A percentile compares a stretch with the other conserved stretches of the same genome.
phyloP scores from a whole-genome alignment of 1,284 basidiomycete genomes.

The Tranzscheliella williamsii region DNA sequence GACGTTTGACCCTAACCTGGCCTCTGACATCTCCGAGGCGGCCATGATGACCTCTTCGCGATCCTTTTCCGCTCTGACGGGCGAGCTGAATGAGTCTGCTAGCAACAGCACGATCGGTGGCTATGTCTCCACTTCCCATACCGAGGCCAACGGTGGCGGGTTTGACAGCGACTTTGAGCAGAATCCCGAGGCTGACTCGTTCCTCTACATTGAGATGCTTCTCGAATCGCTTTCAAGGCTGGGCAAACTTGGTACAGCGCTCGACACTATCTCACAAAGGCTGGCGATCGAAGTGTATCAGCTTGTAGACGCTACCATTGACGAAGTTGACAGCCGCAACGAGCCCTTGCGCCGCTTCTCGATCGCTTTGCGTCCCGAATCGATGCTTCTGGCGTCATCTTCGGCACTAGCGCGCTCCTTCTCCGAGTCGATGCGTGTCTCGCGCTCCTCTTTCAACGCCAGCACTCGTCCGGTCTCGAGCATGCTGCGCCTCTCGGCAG shows the following conservation, averaged over 20 bases:
- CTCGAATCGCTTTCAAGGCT: conserved; percentile 88
- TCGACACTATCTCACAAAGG: conserved; percentile 84
- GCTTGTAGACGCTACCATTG: conserved; percentile 82
- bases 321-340: conserved; percentile 76
- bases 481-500: conserved; percentile 38
- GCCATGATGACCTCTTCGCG: conserved; percentile 24
- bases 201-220: conserved; percentile 89
- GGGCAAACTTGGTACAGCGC: conserved; percentile 80
- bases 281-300: conserved; percentile 81
- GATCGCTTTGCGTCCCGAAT: conserved; percentile 70
- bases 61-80: conserved; percentile 27
- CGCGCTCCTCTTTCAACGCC: conserved; percentile 35
- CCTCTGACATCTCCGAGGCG: conserved; percentile 28
- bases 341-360: conserved; percentile 64
- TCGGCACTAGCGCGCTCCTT: conserved; percentile 36
- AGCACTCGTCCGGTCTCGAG: conserved; percentile 13
- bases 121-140: not conserved
- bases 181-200: conserved; percentile 91
- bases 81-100: conserved; percentile 5
- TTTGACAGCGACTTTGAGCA: conserved; percentile 33
- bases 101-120: not conserved
- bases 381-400: conserved; percentile 50
- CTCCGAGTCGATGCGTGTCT: conserved; percentile 30
- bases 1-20: conserved; percentile 37
- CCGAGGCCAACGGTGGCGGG: conserved; percentile 3